phyloP scores from a whole-genome alignment of 805 yeast species.

The Kazachstania martiniae region DNA sequence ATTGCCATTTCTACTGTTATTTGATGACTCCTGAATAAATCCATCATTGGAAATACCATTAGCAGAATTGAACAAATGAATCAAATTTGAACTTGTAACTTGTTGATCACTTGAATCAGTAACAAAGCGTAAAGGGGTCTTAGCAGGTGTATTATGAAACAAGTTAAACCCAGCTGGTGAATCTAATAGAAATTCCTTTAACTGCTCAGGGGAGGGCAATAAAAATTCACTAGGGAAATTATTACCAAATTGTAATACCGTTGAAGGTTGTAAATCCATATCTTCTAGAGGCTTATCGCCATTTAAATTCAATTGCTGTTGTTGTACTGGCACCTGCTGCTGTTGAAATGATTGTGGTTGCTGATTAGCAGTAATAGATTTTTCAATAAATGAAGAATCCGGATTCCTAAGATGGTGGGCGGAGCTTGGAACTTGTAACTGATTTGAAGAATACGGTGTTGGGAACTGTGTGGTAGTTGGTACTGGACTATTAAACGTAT shows the following conservation, averaged over 20 bases:
- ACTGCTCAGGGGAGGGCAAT: conserved; percentile 27
- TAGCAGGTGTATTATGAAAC: conserved; percentile 27
- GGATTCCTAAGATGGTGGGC: no score
- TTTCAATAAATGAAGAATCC: conserved; percentile 3
- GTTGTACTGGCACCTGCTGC: no score
- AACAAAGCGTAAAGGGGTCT: conserved; percentile 25
- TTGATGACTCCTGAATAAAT: background rate
- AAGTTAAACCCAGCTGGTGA: conserved; percentile 26
- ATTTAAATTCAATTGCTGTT: conserved; percentile 1
- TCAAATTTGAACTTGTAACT: conserved; percentile 5
- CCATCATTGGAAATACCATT: conserved; percentile 3
- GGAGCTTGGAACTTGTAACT: conserved; percentile 1
- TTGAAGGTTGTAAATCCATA: conserved; percentile 27
- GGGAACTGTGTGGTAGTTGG: conserved; percentile 26
- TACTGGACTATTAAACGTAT: conserved; percentile 23
- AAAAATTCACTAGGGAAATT: conserved; percentile 22
- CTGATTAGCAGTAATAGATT: background rate
- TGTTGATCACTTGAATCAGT: conserved; percentile 9
- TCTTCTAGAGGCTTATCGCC: conserved; percentile 19
- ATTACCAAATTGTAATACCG: conserved; percentile 19
- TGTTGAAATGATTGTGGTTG: conserved; percentile 1
- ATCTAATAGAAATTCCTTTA: conserved; percentile 25
- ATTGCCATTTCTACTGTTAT: background rate
- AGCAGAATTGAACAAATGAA: conserved; percentile 7
- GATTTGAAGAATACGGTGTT: conserved; percentile 25